These are phyloP conservation scores for Cryphonectria carpinicola DNA, from an alignment of 2,329 filamentous ascomycete species.

Conservation along the genomic window DNA sequence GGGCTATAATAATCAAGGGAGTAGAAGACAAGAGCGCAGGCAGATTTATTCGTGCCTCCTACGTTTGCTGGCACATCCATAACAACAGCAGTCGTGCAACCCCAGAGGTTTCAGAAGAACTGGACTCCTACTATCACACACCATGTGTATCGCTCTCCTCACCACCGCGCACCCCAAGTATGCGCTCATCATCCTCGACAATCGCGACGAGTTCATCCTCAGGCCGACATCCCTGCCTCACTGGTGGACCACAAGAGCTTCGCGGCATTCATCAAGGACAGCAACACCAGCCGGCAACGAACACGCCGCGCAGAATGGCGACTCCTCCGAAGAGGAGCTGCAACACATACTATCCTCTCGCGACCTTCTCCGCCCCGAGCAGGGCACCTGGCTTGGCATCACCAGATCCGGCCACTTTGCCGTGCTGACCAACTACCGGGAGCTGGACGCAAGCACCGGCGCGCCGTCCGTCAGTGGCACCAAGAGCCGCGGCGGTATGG, in stretches of 20 bases:
- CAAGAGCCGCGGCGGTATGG: conserved; percentile 66
- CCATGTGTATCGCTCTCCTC: conserved; percentile 78
- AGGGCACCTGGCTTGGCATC: conserved; percentile 69
- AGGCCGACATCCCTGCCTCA: conserved; percentile 66
- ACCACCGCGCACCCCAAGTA: conserved; percentile 78
- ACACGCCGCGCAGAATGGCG: conserved; percentile 18
- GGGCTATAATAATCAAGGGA: not conserved
- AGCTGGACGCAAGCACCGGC: conserved; percentile 53
- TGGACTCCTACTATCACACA: conserved; percentile 18
- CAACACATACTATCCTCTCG: conserved; percentile 59
- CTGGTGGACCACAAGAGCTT: conserved; percentile 59
- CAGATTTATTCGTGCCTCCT: not conserved
- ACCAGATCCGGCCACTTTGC: conserved; percentile 63
- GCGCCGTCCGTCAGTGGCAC: conserved; percentile 57
- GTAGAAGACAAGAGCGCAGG: not conserved
- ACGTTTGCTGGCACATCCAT: not conserved
- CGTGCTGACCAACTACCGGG: conserved; percentile 69
- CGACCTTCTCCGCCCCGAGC: conserved; percentile 64
- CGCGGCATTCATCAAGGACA: conserved; percentile 23
- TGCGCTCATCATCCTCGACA: conserved; percentile 75
- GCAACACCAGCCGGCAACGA: conserved; percentile 24
- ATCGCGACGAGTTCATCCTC: conserved; percentile 74
- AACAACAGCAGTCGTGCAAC: not conserved
- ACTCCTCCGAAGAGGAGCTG: conserved; percentile 18
- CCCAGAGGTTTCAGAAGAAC: not conserved